These are phyloP conservation scores for Dictyophora rubrovolvata DNA, from an alignment of 768 basidiomycete genomes.

Conservation along the genomic window DNA sequence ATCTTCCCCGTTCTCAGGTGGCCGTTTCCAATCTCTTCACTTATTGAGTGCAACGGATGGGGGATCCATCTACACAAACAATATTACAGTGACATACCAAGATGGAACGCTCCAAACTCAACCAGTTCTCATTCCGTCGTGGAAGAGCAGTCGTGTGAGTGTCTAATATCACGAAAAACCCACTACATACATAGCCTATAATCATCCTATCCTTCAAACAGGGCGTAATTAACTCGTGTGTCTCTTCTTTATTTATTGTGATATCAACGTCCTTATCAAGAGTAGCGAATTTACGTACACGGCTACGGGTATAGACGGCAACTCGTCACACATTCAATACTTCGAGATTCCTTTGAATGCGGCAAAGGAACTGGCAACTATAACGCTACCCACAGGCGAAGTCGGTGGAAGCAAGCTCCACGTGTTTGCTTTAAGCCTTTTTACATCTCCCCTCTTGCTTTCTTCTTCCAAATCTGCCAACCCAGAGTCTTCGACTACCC, in stretches of 20 bases:
- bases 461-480: conserved; percentile 14
- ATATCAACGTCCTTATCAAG: not conserved
- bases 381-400: conserved; percentile 31
- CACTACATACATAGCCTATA: conserved; percentile 11
- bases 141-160: conserved; percentile 35
- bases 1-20: conserved; percentile 14
- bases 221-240: conserved; percentile 22
- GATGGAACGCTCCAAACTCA: conserved; percentile 6
- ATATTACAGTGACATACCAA: conserved; percentile 9
- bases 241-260: not conserved
- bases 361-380: conserved; percentile 28
- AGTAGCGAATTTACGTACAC: conserved; percentile 25
- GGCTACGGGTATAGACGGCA: conserved; percentile 28
- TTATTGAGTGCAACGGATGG: conserved; percentile 41
- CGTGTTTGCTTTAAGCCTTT: conserved; percentile 16
- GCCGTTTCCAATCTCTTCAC: conserved; percentile 27
- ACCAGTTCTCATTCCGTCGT: conserved; percentile 30
- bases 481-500: no score
- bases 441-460: conserved; percentile 23
- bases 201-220: not conserved
- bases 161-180: conserved; percentile 32
- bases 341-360: conserved; percentile 30
- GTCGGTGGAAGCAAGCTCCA: conserved; percentile 26
- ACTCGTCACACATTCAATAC: conserved; percentile 35
- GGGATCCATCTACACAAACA: conserved; percentile 28